Conservation (phyloP, 78 protist species). For the Protostelium mycophagum region DNA sequence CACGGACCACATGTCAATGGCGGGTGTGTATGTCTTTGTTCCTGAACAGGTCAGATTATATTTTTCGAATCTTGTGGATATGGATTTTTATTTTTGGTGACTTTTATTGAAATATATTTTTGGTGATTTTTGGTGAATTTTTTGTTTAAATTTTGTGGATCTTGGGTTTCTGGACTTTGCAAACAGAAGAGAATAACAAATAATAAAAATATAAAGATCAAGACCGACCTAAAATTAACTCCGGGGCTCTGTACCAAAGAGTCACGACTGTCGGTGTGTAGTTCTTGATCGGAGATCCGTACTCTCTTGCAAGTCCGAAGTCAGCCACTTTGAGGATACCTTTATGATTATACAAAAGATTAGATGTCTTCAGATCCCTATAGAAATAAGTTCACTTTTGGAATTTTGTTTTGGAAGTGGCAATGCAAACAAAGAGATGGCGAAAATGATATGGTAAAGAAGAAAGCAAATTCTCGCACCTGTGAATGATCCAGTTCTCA, state of each 20-base stretch:
- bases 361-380: conserved; percentile 62
- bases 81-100: no score
- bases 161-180: no score
- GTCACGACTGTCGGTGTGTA: conserved; percentile 88
- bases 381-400: neutral
- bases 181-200: no score
- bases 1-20: conserved; percentile 50
- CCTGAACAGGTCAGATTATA: no score
- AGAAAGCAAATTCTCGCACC: neutral
- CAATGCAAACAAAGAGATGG: neutral
- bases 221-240: conserved; percentile 28
- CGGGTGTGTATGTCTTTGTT: conserved; percentile 76
- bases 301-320: conserved; percentile 97
- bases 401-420: neutral
- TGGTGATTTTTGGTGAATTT: no score
- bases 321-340: conserved; percentile 94
- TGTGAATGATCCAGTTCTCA: conserved; percentile 62
- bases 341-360: conserved; percentile 34
- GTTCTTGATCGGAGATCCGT: conserved; percentile 81
- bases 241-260: conserved; percentile 72
- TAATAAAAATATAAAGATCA: no score
- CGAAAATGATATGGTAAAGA: neutral
- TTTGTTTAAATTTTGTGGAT: no score
- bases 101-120: no score
- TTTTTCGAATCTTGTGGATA: no score